Evolutionary conservation across 2,329 filamentous ascomycete species (phyloP).

Genomic region (Penicillium sp.): DNA sequence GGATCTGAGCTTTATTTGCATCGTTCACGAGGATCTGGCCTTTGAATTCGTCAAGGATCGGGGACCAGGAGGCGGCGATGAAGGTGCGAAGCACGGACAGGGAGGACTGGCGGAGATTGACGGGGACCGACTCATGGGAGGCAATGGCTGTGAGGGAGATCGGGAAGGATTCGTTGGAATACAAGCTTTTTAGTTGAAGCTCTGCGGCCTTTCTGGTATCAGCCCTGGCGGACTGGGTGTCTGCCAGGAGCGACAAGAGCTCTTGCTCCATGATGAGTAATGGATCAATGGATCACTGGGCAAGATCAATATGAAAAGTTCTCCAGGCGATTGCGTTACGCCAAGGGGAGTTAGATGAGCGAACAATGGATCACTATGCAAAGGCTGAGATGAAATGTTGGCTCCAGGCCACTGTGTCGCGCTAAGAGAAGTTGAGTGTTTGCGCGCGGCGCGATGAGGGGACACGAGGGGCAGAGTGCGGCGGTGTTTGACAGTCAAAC

Average conservation of each 20-base stretch:
- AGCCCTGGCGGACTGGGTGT: conserved; percentile 77
- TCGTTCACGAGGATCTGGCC: conserved; percentile 70
- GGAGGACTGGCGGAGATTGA: conserved; percentile 78
- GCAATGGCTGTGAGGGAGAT: conserved; percentile 78
- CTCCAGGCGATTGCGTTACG: background rate
- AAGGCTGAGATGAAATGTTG: background rate
- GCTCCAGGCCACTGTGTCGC: background rate
- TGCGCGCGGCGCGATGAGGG: conserved; percentile 15
- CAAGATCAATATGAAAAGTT: background rate
- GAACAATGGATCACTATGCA: background rate
- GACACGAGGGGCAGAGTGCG: conserved; percentile 11
- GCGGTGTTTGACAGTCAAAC: background rate
- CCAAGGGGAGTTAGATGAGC: background rate
- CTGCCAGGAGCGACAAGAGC: conserved; percentile 81
- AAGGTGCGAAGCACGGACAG: conserved; percentile 79
- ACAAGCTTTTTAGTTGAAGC: conserved; percentile 72
- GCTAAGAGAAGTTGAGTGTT: conserved; percentile 3
- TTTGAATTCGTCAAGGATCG: conserved; percentile 69
- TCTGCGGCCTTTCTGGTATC: conserved; percentile 83
- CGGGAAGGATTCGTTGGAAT: conserved; percentile 70
- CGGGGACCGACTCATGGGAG: conserved; percentile 69
- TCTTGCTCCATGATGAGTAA: conserved; percentile 76
- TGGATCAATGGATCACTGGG: conserved; percentile 6
- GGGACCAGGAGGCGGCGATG: conserved; percentile 81
- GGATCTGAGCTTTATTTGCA: conserved; percentile 70